These are phyloP conservation scores for Bolboschoenoplectus hybrid DNA, from an alignment of 202 grass and related monocot genomes.

Conservation along the genomic window DNA sequence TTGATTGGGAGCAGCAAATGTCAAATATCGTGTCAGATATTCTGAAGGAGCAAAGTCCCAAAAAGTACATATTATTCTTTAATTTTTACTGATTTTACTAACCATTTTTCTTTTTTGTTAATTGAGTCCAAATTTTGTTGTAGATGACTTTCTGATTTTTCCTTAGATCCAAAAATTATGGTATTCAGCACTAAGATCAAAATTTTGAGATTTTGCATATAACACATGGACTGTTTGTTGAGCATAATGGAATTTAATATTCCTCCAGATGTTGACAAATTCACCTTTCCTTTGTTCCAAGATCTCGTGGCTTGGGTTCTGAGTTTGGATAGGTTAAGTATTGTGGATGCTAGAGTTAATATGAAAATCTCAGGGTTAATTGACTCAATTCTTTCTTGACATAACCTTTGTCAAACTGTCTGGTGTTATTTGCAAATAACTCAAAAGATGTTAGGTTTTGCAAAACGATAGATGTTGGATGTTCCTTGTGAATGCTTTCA, in stretches of 20 bases:
- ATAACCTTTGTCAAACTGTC: background rate
- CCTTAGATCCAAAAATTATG: constrained; percentile 11
- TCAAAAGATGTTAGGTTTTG: constrained; percentile 12
- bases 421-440: constrained; percentile 2
- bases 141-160: background rate
- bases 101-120: background rate
- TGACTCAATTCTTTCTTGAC: background rate
- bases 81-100: constrained; percentile 14
- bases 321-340: background rate
- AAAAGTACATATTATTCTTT: constrained; percentile 61
- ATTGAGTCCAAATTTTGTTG: background rate
- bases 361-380: background rate
- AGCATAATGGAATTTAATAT: background rate
- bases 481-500: background rate
- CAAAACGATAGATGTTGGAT: background rate
- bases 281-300: background rate
- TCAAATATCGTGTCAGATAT: constrained; percentile 92
- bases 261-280: constrained; percentile 7
- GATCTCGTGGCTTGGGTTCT: constrained; percentile 4
- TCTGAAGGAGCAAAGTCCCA: constrained; percentile 94
- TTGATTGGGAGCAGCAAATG: constrained; percentile 98
- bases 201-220: constrained; percentile 7
- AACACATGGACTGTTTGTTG: background rate
- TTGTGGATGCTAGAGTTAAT: background rate
- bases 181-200: background rate